Evolutionary conservation across 192 early-diverging fungal species (phyloP).

Genomic region (Coemansia umbellata): DNA sequence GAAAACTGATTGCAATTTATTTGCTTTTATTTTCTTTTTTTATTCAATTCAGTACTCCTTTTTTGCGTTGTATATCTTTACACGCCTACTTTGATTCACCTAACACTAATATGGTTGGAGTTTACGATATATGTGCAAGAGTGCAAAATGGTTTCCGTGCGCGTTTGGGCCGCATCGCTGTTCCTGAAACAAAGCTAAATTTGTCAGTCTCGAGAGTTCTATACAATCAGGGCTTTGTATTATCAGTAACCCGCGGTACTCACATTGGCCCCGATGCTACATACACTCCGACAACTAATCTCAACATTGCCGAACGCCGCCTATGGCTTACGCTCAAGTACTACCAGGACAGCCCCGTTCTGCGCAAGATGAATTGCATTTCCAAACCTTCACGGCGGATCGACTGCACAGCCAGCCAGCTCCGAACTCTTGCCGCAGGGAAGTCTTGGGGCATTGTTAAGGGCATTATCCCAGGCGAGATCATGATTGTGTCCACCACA

Average conservation of each 20-base stretch:
- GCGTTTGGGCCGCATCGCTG: constrained; percentile 73
- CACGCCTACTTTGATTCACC: not conserved
- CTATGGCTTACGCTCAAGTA: constrained; percentile 97
- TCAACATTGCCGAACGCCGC: constrained; percentile 77
- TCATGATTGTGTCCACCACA: constrained; percentile 83
- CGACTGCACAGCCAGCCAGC: constrained; percentile 74
- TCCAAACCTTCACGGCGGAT: constrained; percentile 83
- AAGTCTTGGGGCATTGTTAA: constrained; percentile 71
- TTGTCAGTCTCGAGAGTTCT: constrained; percentile 79
- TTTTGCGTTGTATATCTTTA: constrained; percentile 3
- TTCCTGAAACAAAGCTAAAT: constrained; percentile 89
- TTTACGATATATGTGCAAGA: constrained; percentile 81
- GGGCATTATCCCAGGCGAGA: constrained; percentile 83
- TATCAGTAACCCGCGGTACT: constrained; percentile 74
- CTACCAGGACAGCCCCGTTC: constrained; percentile 73
- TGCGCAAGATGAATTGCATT: constrained; percentile 73
- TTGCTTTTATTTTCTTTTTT: constrained; percentile 7
- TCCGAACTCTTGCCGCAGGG: constrained; percentile 71
- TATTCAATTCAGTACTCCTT: constrained; percentile 2
- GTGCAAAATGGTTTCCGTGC: constrained; percentile 89
- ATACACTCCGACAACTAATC: constrained; percentile 72
- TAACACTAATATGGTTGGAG: constrained; percentile 60
- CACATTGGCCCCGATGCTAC: constrained; percentile 67
- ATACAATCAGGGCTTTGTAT: constrained; percentile 88
- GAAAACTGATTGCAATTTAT: too few relatives aligned